phyloP scores from a whole-genome alignment of 129 eudicot genomes.

The Pulicaria dysenterica region DNA sequence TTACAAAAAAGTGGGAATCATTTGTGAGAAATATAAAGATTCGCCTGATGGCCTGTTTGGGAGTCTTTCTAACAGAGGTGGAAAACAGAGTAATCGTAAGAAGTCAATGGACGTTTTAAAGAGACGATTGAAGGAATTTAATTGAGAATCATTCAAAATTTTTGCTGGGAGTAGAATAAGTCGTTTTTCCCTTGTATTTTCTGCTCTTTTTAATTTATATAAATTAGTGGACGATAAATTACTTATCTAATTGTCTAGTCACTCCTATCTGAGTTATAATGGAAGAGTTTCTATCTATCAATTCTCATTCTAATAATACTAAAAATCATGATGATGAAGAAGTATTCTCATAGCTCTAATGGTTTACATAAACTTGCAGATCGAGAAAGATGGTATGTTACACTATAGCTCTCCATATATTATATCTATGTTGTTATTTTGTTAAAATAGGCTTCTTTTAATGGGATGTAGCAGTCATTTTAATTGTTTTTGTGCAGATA shows the following conservation, averaged over 20 bases:
- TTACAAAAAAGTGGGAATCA: constrained; percentile 66
- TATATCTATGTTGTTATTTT: background rate
- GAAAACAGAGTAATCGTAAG: constrained; percentile 73
- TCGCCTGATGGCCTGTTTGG: constrained; percentile 85
- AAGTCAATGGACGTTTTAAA: constrained; percentile 87
- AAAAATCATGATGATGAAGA: no score
- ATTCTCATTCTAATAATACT: constrained; percentile 2
- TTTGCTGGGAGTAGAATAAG: constrained; percentile 31
- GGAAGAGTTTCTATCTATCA: constrained; percentile 1
- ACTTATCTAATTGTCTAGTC: constrained; percentile 21
- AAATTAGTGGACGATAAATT: constrained; percentile 24
- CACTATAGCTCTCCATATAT: background rate
- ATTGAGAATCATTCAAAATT: constrained; percentile 40
- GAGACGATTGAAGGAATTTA: constrained; percentile 72
- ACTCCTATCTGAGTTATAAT: constrained; percentile 7
- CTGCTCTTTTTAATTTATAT: constrained; percentile 2
- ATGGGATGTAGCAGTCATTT: background rate
- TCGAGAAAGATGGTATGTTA: constrained; percentile 14
- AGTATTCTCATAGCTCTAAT: no score
- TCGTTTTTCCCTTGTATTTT: background rate
- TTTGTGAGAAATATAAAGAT: constrained; percentile 88
- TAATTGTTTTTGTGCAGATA: constrained; percentile 21
- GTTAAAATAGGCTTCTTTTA: background rate
- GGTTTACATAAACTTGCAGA: constrained; percentile 17
- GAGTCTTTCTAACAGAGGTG: constrained; percentile 75